Evolutionary conservation across 1,284 basidiomycete genomes (phyloP).

Genomic region (Vanrija pseudolonga): DNA sequence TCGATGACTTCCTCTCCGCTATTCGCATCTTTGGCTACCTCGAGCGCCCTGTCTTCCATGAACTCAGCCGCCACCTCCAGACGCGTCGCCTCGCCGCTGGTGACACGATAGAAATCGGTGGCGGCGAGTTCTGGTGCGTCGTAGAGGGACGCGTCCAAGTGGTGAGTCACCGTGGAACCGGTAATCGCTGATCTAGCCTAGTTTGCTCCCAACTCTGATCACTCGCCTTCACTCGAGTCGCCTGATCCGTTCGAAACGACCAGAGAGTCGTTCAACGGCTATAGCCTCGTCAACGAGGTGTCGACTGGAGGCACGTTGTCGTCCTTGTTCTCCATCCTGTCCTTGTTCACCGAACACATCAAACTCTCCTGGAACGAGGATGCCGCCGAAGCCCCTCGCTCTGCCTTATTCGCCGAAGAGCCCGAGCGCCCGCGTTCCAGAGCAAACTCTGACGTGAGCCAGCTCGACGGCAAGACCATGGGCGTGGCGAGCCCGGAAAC

Average conservation of each 20-base stretch:
- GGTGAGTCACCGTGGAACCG: constrained; percentile 20
- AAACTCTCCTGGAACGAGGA: constrained; percentile 73
- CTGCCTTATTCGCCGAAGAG: neutral
- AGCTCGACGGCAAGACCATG: constrained; percentile 31
- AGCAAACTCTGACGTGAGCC: constrained; percentile 48
- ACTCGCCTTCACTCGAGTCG: constrained; percentile 15
- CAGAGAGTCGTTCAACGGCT: constrained; percentile 66
- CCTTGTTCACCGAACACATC: constrained; percentile 93
- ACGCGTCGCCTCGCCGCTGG: constrained; percentile 83
- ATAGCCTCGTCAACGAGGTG: constrained; percentile 89
- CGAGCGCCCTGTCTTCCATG: constrained; percentile 93
- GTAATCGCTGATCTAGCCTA: constrained; percentile 7
- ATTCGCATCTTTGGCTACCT: constrained; percentile 93
- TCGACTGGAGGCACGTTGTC: constrained; percentile 91
- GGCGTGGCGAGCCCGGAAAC: constrained; percentile 2
- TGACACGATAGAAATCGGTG: constrained; percentile 75
- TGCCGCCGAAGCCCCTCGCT: constrained; percentile 18
- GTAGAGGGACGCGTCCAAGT: constrained; percentile 71
- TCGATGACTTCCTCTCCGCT: constrained; percentile 91
- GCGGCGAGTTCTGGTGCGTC: constrained; percentile 93
- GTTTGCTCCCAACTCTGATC: constrained; percentile 58
- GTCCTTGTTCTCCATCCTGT: constrained; percentile 92
- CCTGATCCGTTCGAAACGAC: constrained; percentile 24
- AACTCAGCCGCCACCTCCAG: constrained; percentile 86
- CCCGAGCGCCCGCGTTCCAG: constrained; percentile 8